These are phyloP conservation scores for Pythium aristosporum DNA, from an alignment of 352 stramenopile genomes.

Conservation along the genomic window DNA sequence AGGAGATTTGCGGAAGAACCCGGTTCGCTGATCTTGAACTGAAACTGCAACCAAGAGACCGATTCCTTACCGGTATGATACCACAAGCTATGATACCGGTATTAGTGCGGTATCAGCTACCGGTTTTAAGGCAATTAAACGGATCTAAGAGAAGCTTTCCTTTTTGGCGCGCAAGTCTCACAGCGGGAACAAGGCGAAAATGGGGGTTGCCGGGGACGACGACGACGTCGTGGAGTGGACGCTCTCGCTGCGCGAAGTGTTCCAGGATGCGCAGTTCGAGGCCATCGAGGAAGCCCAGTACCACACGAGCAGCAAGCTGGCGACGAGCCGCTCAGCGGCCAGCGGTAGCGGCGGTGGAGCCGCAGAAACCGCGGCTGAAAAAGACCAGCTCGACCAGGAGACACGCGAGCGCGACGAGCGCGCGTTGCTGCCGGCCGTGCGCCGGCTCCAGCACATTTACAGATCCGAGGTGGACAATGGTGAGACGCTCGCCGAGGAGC, in stretches of 20 bases:
- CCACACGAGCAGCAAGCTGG: slow-evolving; percentile 24
- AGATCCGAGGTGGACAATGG: slow-evolving; percentile 46
- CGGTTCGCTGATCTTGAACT: too few species aligned
- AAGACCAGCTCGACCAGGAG: slow-evolving; percentile 12
- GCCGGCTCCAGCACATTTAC: slow-evolving; percentile 50
- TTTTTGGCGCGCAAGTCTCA: slow-evolving; percentile 6
- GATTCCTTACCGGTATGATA: too few species aligned
- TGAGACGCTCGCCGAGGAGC: slow-evolving; percentile 43
- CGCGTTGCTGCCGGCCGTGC: slow-evolving; percentile 48
- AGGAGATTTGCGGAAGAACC: too few species aligned
- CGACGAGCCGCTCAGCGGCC: slow-evolving; percentile 14
- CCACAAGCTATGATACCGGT: too few species aligned
- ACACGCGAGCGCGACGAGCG: slow-evolving; percentile 26
- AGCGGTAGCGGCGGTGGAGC: neutral
- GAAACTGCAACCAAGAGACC: too few species aligned
- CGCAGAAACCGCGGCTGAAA: neutral
- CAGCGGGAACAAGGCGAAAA: neutral
- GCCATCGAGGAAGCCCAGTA: slow-evolving; percentile 50
- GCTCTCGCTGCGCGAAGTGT: slow-evolving; percentile 51
- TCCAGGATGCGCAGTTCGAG: slow-evolving; percentile 66
- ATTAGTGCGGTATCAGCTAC: neutral
- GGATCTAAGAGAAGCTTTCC: slow-evolving; percentile 21
- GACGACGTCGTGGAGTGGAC: slow-evolving; percentile 51
- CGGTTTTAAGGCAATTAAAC: neutral
- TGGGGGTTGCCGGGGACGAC: slow-evolving; percentile 6